These are phyloP conservation scores for Fusarium verrucosum DNA, from an alignment of 2,329 filamentous ascomycete species.

Conservation along the genomic window DNA sequence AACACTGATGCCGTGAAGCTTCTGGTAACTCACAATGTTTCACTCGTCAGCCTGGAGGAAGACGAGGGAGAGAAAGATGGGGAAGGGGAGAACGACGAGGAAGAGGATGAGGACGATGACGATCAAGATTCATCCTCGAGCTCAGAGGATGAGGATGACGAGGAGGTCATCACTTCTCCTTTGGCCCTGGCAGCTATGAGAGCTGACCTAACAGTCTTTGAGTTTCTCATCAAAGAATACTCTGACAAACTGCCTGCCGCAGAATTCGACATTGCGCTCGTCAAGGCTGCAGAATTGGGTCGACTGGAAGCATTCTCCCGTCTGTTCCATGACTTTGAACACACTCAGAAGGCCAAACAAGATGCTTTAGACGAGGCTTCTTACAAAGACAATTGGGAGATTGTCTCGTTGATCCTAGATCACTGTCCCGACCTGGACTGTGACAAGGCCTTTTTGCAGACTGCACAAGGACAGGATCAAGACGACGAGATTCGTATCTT, in stretches of 20 bases:
- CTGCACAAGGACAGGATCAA: slow-evolving; percentile 44
- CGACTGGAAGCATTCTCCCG: slow-evolving; percentile 53
- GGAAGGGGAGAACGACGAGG: neutral
- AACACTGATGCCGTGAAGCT: slow-evolving; percentile 53
- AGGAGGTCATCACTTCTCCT: slow-evolving; percentile 44
- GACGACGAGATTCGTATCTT: slow-evolving; percentile 51
- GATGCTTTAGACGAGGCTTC: slow-evolving; percentile 48
- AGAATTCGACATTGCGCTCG: slow-evolving; percentile 53
- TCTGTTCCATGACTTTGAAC: slow-evolving; percentile 49
- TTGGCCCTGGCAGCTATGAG: slow-evolving; percentile 51
- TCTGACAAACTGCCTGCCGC: slow-evolving; percentile 50
- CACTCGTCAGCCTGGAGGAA: slow-evolving; percentile 41
- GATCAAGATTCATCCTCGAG: neutral
- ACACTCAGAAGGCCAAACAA: slow-evolving; percentile 47
- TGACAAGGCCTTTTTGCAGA: slow-evolving; percentile 48
- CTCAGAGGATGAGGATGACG: slow-evolving; percentile 3
- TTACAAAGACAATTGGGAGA: slow-evolving; percentile 51
- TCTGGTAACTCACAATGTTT: slow-evolving; percentile 51
- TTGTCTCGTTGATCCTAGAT: slow-evolving; percentile 50
- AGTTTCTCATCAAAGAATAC: slow-evolving; percentile 54
- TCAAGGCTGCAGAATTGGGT: slow-evolving; percentile 52
- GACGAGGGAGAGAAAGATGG: slow-evolving; percentile 30
- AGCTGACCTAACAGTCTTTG: slow-evolving; percentile 53
- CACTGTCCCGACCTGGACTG: slow-evolving; percentile 47
- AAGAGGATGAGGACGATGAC: slow-evolving; percentile 19